phyloP scores from a whole-genome alignment of 352 stramenopile species.

The Globisporangium parvum region DNA sequence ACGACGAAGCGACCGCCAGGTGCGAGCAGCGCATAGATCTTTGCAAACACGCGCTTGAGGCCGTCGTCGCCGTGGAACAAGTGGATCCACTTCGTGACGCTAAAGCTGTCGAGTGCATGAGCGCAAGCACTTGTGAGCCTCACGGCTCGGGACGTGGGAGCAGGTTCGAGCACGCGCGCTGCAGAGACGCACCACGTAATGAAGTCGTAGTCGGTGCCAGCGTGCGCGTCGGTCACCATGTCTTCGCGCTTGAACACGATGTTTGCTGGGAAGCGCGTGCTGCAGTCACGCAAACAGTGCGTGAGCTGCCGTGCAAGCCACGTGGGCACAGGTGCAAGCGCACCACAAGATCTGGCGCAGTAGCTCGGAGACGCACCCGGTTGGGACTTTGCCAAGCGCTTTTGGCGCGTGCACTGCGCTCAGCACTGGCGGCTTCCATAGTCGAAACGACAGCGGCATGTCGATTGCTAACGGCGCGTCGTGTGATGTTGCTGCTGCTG shows the following conservation, averaged over 20 bases:
- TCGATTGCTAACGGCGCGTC: conserved; percentile 26
- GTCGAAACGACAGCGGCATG: conserved; percentile 56
- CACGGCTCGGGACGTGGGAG: no score
- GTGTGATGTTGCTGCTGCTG: not conserved
- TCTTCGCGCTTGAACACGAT: conserved; percentile 83
- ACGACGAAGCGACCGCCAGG: conserved; percentile 71
- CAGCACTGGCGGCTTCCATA: conserved; percentile 56
- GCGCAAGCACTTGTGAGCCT: no score
- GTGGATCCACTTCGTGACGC: conserved; percentile 90
- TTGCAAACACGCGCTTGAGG: conserved; percentile 65
- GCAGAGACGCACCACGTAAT: conserved; percentile 53
- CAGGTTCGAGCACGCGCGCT: no score
- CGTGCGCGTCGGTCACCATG: conserved; percentile 46
- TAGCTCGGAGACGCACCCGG: conserved; percentile 30
- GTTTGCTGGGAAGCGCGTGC: conserved; percentile 64
- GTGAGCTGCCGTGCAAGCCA: not conserved
- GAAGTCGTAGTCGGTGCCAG: conserved; percentile 66
- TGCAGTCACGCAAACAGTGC: conserved; percentile 1
- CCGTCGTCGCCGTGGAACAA: conserved; percentile 84
- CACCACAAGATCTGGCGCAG: not conserved
- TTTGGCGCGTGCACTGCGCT: conserved; percentile 22
- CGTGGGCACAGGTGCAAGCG: not conserved
- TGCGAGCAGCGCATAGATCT: conserved; percentile 54
- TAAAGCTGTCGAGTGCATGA: conserved; percentile 53
- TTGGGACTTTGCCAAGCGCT: conserved; percentile 40